Evolutionary conservation across 768 basidiomycete genomes (phyloP), one percentile per base, ranked within the genome.

Genomic region (Naganishia antarctica): DNA sequence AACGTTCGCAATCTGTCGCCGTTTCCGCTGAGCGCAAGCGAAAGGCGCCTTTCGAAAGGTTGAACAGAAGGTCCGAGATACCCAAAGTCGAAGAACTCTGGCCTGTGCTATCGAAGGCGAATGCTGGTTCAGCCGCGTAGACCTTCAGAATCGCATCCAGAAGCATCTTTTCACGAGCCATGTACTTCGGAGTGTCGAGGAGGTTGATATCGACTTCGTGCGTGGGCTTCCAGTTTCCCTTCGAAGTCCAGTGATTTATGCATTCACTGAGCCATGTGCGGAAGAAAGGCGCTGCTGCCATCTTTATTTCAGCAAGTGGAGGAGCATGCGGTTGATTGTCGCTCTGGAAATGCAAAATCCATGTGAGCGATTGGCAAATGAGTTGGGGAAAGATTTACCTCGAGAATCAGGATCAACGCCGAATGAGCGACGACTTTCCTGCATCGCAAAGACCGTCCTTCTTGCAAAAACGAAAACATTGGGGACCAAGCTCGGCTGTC

Each of bases 81-180:
- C 53, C 53, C 53, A 57, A 21, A 23, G 53, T 23, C 13, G 21
- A n/a, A 1, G 53, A 41, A 18, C 32, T 16, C 2, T 15, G 18
- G 23, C 37, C 53, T 9, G 53, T 57, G 23, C 37, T 34, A 37
- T 63, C 62, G 26, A 63, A 51, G 8, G 62, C 62, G 40, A 50
- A 63, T 1, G 62, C 49, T 1, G 62, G 62, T 26, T 63, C 62
- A 18, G 51, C 46, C 6, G 62, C 62, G 25, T 63, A 63, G 9
- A 63, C 31, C 23, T 57, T 57, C 21, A 57, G 32, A 21, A 57
- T 57, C 21, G 53, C 53, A 57, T 57, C 53, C 23, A 57, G 53
- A 1, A 57, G 53, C 37, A 57, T 57, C 23, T 57, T 57, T 34
- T 57, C 53, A 25, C 53, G 53, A 7, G 53, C 53, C 53, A 57